Base-by-base conservation (phyloP, 1,284 basidiomycete species). In the Acaromyces ingoldii region DNA sequence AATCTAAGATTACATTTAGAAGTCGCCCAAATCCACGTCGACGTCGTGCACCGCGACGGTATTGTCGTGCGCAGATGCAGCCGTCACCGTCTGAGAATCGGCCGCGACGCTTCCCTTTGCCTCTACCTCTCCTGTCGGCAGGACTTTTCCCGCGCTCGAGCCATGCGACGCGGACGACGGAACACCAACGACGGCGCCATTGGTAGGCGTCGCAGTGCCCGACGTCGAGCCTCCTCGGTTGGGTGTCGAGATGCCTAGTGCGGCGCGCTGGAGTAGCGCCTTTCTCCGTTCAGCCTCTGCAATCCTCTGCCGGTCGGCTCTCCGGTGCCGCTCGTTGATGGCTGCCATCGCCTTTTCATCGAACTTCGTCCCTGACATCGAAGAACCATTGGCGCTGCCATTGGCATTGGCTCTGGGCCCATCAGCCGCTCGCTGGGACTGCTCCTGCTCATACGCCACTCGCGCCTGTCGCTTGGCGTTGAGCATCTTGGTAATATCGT, bases 241-340 rank as follows among this genome's bases (percentile, higher is more conserved):
- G n/a, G n/a, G n/a, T n/a, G n/a, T n/a, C n/a, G n/a, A n/a, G 25
- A 19, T 33, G 22, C 29, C 34, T 17, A 19, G 19, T 33, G 76
- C 76, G 0, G 65, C 70, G 73, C 84, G 85, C 47, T 85, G 81
- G 57, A 86, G 84, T 61, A 86, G 84, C 6, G 82, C 77, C 56
- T 85, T 68, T 41, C 67, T 68, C 1, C 84, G 71, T 76, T 92
- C 90, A 0, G 88, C 86, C 60, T 83, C 83, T 44, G 86, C 80
- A 56, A 91, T 83, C 1, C 83, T 81, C 64, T 90, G 89, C 57
- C 84, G 68, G 55, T 92, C 93, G 41, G 85, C 84, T 62, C 82
- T 83, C 37, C 88, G 82, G 74, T 96, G 93, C 47, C 89, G 83
- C 76, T 91, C 89, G 73, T 92, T 93, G 55, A 95, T 85, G 71